Conservation (phyloP, 768 basidiomycete genomes). For the Hypholoma sublateritium region DNA sequence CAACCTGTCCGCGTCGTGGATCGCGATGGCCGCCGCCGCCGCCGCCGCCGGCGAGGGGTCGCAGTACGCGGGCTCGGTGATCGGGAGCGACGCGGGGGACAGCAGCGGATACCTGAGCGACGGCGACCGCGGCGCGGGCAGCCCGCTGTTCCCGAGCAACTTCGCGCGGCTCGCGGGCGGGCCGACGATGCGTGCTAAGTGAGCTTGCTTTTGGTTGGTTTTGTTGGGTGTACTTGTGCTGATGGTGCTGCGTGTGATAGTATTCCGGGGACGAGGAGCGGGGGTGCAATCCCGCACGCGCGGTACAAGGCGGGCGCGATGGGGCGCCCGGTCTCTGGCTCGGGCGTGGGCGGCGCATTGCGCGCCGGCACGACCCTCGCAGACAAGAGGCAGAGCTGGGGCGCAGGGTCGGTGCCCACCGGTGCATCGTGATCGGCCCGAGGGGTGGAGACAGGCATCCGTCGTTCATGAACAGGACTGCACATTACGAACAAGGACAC, state of each 20-base stretch:
- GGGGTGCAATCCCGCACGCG: conserved; percentile 9
- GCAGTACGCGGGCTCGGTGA: conserved; percentile 16
- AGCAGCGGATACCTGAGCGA: conserved; percentile 27
- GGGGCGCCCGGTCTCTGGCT: neutral
- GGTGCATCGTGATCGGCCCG: neutral
- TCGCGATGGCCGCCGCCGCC: conserved; percentile 19
- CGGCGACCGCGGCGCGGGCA: conserved; percentile 66
- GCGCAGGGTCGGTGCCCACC: conserved; percentile 6
- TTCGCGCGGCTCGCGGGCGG: conserved; percentile 32
- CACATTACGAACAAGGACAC: no score
- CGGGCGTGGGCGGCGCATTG: neutral
- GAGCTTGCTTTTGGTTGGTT: conserved; percentile 5
- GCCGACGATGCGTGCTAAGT: conserved; percentile 22
- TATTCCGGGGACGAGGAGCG: conserved; percentile 2
- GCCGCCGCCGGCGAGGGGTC: conserved; percentile 19
- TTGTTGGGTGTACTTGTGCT: neutral
- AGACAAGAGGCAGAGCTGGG: conserved; percentile 14
- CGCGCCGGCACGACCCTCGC: neutral
- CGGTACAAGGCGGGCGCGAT: conserved; percentile 9
- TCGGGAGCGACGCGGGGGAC: conserved; percentile 27
- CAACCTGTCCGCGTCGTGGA: conserved; percentile 22
- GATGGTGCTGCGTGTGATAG: neutral
- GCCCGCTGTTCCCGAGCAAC: conserved; percentile 80
- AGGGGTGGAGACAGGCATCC: no score
- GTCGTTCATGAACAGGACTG: no score